These are phyloP conservation scores for Annulohypoxylon nitens DNA, from an alignment of 495 filamentous ascomycete genomes.

Conservation along the genomic window DNA sequence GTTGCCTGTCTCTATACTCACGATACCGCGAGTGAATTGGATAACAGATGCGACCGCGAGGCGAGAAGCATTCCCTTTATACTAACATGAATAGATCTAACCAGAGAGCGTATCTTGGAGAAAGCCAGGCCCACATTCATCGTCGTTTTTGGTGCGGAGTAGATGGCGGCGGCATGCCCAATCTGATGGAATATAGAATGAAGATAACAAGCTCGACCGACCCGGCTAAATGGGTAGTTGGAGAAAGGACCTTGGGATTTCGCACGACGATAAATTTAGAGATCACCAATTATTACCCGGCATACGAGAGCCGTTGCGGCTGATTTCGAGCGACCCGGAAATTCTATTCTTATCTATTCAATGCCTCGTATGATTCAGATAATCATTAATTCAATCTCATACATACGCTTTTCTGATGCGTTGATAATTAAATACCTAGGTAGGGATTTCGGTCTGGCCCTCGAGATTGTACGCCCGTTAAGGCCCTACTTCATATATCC, in stretches of 20 bases:
- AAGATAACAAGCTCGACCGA: conserved; percentile 10
- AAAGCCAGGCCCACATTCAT: conserved; percentile 24
- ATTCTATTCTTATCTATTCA: conserved; percentile 4
- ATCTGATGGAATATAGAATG: conserved; percentile 1
- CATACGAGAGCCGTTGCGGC: conserved; percentile 39
- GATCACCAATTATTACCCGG: conserved; percentile 37
- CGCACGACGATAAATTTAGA: conserved; percentile 4
- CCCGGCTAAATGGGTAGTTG: conserved; percentile 51
- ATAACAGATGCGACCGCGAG: neutral
- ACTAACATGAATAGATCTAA: conserved; percentile 7
- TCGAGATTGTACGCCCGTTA: neutral
- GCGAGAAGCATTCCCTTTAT: conserved; percentile 29
- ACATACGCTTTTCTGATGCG: conserved; percentile 6
- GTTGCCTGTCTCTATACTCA: neutral
- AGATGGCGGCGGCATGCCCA: conserved; percentile 20
- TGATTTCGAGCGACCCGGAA: conserved; percentile 27
- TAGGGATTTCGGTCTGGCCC: neutral
- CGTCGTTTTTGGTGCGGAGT: conserved; percentile 33
- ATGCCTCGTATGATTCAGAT: conserved; percentile 21
- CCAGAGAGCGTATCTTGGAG: conserved; percentile 8
- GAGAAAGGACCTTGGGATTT: conserved; percentile 27
- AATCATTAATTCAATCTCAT: conserved; percentile 14
- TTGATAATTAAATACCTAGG: neutral
- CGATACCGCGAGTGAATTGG: neutral
- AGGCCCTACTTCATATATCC: neutral